Conservation (phyloP, 2,329 filamentous ascomycete species). For the Shiraia sp. region DNA sequence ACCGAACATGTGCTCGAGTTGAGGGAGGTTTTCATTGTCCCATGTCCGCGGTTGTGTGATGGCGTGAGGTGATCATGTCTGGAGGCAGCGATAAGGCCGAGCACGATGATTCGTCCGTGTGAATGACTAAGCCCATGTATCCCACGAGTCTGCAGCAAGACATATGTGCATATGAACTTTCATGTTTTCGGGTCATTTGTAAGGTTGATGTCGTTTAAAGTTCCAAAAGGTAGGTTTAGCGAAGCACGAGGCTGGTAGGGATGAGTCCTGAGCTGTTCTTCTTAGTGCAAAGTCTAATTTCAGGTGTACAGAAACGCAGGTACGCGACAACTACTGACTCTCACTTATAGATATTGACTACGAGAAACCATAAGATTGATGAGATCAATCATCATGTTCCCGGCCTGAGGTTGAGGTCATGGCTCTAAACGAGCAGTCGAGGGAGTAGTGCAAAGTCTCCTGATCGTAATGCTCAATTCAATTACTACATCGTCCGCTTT, state of each 20-base stretch:
- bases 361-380: no score
- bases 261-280: slow-evolving; percentile 5
- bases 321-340: neutral
- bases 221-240: no score
- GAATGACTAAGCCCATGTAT: slow-evolving; percentile 29
- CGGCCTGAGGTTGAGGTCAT: no score
- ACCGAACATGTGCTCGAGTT: slow-evolving; percentile 17
- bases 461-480: no score
- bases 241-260: slow-evolving; percentile 22
- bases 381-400: no score
- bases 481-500: no score
- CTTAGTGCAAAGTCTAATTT: slow-evolving; percentile 6
- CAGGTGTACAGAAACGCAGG: neutral
- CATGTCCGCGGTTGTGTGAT: slow-evolving; percentile 26
- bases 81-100: slow-evolving; percentile 28
- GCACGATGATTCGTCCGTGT: slow-evolving; percentile 31
- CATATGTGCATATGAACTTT: slow-evolving; percentile 10
- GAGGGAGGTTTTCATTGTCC: slow-evolving; percentile 11
- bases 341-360: no score
- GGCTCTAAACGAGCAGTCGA: no score
- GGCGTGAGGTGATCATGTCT: slow-evolving; percentile 39
- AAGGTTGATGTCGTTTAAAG: slow-evolving; percentile 9
- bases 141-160: slow-evolving; percentile 23
- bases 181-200: slow-evolving; percentile 9
- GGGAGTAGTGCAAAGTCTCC: no score